phyloP scores from a whole-genome alignment of 2,329 filamentous ascomycete genomes.

The Alternaria triticina region DNA sequence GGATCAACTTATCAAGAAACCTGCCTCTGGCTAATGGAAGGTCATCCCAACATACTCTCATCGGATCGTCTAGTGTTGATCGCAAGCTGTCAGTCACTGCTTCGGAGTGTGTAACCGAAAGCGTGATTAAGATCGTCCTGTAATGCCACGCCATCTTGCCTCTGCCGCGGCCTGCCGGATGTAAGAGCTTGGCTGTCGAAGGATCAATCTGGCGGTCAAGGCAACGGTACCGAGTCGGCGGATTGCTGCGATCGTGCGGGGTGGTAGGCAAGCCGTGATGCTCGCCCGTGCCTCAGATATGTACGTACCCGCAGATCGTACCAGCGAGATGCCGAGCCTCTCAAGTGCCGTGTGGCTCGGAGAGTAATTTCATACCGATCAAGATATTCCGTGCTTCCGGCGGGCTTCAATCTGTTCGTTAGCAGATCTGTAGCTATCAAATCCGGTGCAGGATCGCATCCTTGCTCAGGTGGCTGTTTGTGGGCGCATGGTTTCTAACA shows the following conservation, averaged over 20 bases:
- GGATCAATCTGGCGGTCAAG: slow-evolving; percentile 6
- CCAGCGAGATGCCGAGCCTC: background rate
- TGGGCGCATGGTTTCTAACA: background rate
- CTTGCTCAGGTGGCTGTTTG: background rate
- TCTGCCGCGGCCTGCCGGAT: background rate
- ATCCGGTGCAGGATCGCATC: background rate
- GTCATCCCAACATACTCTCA: background rate
- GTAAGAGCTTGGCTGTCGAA: background rate
- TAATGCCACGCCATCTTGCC: background rate
- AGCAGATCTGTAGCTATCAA: background rate
- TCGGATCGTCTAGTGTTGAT: background rate
- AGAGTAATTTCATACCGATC: background rate
- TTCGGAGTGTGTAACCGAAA: background rate
- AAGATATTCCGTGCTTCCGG: background rate
- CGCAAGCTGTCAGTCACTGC: background rate
- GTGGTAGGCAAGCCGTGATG: background rate
- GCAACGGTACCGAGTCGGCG: background rate
- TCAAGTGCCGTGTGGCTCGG: background rate
- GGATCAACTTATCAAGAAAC: background rate
- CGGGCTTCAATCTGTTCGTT: background rate
- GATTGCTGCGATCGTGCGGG: background rate
- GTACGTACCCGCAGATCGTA: slow-evolving; percentile 1
- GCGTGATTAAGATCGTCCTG: background rate
- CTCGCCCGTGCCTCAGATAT: slow-evolving; percentile 1
- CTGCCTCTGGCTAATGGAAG: background rate